These are phyloP conservation scores for Auriscalpium orientale DNA, from an alignment of 768 basidiomycete species.

Conservation along the genomic window DNA sequence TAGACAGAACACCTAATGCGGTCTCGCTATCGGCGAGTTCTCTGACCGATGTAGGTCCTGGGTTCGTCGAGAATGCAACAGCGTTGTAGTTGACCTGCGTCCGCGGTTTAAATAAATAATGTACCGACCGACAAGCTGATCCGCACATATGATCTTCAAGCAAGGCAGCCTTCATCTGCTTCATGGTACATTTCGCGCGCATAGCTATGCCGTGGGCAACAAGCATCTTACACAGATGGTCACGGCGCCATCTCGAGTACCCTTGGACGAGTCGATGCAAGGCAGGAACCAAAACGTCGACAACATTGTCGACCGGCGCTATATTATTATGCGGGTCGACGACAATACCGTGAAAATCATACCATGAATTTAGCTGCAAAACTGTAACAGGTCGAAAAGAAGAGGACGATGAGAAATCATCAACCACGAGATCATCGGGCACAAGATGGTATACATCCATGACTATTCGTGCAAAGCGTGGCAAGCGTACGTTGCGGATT, in stretches of 20 bases:
- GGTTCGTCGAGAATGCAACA: too few species aligned
- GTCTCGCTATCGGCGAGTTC: not conserved
- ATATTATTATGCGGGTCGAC: not conserved
- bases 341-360: not conserved
- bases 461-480: too few species aligned
- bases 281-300: not conserved
- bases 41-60: too few species aligned
- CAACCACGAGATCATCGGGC: too few species aligned
- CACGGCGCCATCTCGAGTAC: not conserved
- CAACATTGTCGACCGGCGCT: not conserved
- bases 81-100: too few species aligned
- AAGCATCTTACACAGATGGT: not conserved
- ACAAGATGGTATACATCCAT: too few species aligned
- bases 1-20: not conserved
- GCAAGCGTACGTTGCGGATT: too few species aligned
- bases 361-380: not conserved
- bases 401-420: too few species aligned
- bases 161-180: not conserved
- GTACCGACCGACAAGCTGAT: too few species aligned
- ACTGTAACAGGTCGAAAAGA: too few species aligned
- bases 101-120: not conserved
- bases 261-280: not conserved
- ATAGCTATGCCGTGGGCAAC: not conserved
- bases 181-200: not conserved
- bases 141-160: not conserved